Percentiles rank a stretch among this genome's conserved stretches.
Conservation (phyloP, 2,329 filamentous ascomycete genomes). For the Zasmidium citrigriseum region DNA sequence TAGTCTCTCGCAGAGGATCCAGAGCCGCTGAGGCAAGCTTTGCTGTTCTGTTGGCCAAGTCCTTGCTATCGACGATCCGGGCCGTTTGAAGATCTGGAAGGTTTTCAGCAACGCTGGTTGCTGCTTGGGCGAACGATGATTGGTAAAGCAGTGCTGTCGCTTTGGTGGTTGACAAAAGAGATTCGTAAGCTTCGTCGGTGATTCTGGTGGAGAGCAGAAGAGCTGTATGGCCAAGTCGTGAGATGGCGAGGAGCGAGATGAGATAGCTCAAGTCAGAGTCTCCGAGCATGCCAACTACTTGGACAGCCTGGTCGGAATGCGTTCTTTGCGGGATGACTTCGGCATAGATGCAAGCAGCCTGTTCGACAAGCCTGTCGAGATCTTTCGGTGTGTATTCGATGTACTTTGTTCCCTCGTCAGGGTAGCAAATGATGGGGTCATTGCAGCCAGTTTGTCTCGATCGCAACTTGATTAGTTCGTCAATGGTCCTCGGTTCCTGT, state of each 20-base stretch:
- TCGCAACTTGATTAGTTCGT: slow-evolving; percentile 22
- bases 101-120: slow-evolving; percentile 24
- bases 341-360: slow-evolving; percentile 22
- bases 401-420: slow-evolving; percentile 22
- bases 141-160: slow-evolving; percentile 25
- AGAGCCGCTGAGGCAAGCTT: slow-evolving; percentile 18
- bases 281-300: slow-evolving; percentile 51
- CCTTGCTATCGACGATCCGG: slow-evolving; percentile 24
- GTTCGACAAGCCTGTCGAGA: slow-evolving; percentile 21
- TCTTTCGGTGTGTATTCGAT: slow-evolving; percentile 23
- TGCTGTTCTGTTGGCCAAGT: background rate
- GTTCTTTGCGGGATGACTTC: slow-evolving; percentile 18
- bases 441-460: slow-evolving; percentile 15
- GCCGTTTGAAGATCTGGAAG: slow-evolving; percentile 31
- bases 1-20: slow-evolving; percentile 30
- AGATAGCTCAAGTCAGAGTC: slow-evolving; percentile 56
- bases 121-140: slow-evolving; percentile 24
- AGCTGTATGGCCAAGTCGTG: slow-evolving; percentile 55
- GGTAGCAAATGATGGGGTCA: slow-evolving; percentile 25
- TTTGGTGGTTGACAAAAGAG: slow-evolving; percentile 45
- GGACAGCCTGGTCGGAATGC: slow-evolving; percentile 18
- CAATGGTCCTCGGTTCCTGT: slow-evolving; percentile 18
- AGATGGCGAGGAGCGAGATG: slow-evolving; percentile 53
- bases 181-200: slow-evolving; percentile 51
- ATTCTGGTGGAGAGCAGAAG: slow-evolving; percentile 57